Evolutionary conservation across 179 eudicot genomes (phyloP).

Genomic region (Vitellaria paradoxa): DNA sequence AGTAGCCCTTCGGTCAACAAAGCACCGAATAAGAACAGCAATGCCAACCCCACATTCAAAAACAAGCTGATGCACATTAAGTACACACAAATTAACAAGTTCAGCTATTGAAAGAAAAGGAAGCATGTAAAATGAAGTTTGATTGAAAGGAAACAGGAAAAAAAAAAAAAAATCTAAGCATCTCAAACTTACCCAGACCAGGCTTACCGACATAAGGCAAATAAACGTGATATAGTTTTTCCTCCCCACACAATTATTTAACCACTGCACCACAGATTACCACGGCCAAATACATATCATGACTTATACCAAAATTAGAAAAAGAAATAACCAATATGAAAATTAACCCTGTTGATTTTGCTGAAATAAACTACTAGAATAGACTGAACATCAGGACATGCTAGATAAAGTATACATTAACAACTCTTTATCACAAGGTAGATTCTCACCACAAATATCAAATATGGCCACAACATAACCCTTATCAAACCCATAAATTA

Average conservation of each 20-base stretch:
- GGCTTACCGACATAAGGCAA: slow-evolving; percentile 83
- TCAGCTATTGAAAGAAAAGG: not conserved
- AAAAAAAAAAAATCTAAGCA: slow-evolving; percentile 3
- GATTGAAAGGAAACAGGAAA: not conserved
- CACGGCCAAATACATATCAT: slow-evolving; percentile 5
- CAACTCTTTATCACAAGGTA: not conserved
- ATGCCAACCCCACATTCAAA: slow-evolving; percentile 83
- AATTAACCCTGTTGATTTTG: not conserved
- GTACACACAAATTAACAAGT: not conserved
- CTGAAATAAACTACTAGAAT: not conserved
- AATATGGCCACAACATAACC: not conserved
- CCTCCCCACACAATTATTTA: slow-evolving; percentile 93
- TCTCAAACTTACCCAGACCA: slow-evolving; percentile 73
- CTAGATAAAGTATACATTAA: not conserved
- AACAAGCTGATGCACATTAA: slow-evolving; percentile 47
- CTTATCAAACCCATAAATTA: not conserved
- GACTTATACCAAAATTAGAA: not conserved
- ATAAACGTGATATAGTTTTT: slow-evolving; percentile 79
- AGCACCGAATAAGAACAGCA: slow-evolving; percentile 84
- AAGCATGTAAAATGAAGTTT: too few relatives aligned
- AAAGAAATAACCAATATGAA: not conserved
- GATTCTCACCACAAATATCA: not conserved
- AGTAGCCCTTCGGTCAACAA: slow-evolving; percentile 45
- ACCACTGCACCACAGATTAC: slow-evolving; percentile 65
- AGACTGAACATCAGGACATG: not conserved